Percentiles rank a stretch among this genome's conserved stretches.
phyloP scores from a whole-genome alignment of 2,329 filamentous ascomycete species.

The Colletotrichum liaoningense region DNA sequence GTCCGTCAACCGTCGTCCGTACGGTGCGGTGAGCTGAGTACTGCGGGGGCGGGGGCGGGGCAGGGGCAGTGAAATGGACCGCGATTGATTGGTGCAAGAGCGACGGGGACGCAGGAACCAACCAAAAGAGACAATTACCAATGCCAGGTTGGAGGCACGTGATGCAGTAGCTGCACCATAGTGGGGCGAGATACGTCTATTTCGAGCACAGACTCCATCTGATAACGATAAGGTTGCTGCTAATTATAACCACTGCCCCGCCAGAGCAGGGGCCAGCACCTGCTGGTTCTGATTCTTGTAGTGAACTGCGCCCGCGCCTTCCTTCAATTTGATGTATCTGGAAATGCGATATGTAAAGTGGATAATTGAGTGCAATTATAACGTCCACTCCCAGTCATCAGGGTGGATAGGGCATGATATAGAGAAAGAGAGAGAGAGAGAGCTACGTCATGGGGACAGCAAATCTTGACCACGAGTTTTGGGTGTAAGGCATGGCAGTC shows the following conservation, averaged over 20 bases:
- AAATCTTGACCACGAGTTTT: too few relatives aligned
- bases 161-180: neutral
- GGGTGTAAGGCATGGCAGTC: too few relatives aligned
- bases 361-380: too few relatives aligned
- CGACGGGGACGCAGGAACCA: neutral
- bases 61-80: neutral
- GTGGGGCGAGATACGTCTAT: neutral
- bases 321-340: too few relatives aligned
- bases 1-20: neutral
- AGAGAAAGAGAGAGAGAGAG: too few relatives aligned
- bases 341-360: too few relatives aligned
- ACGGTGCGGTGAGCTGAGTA: constrained; percentile 5
- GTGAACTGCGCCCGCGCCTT: neutral
- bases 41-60: constrained; percentile 5
- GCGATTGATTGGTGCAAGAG: neutral
- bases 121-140: constrained; percentile 14
- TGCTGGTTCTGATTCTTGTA: neutral
- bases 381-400: too few relatives aligned
- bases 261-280: neutral
- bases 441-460: too few relatives aligned
- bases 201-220: constrained; percentile 8
- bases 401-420: too few relatives aligned
- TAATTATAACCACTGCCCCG: neutral
- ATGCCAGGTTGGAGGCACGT: neutral
- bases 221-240: constrained; percentile 15